phyloP scores from a whole-genome alignment of 73 alveolate genomes.

The Stentor roeselii region DNA sequence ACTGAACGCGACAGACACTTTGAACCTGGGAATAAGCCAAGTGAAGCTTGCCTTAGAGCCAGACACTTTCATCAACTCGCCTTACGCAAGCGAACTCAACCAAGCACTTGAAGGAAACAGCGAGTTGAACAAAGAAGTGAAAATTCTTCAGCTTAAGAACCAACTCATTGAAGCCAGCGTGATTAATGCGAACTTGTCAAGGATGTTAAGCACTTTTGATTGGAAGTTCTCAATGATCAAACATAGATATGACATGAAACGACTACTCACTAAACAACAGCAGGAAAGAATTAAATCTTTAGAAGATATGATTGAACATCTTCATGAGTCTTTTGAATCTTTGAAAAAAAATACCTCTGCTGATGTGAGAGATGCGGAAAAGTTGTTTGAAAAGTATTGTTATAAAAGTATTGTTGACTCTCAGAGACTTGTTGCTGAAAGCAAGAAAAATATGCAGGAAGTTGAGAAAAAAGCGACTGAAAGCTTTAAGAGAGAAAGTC shows the following conservation, averaged over 20 bases:
- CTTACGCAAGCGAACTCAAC: constrained; percentile 1
- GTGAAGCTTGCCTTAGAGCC: not conserved
- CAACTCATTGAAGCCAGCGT: constrained; percentile 23
- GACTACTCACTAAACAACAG: not conserved
- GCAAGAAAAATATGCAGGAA: not conserved
- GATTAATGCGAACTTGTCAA: constrained; percentile 8
- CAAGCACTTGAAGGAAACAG: constrained; percentile 15
- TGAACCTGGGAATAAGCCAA: not conserved
- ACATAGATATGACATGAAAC: not conserved
- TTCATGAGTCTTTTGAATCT: constrained; percentile 5
- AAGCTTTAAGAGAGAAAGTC: not conserved
- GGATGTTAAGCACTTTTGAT: not conserved
- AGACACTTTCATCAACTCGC: not conserved
- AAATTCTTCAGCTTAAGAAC: constrained; percentile 10
- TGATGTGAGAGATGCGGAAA: not conserved
- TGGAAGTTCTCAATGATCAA: constrained; percentile 12
- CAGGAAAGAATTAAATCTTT: constrained; percentile 15
- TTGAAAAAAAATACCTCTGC: too few species aligned
- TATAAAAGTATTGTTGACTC: not conserved
- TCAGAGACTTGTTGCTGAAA: not conserved
- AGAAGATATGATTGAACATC: constrained; percentile 10
- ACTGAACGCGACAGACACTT: not conserved
- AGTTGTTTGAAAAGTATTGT: not conserved
- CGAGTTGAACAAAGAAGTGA: constrained; percentile 1
- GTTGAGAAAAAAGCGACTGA: not conserved